Percentiles rank a stretch among this genome's conserved stretches.
phyloP scores from a whole-genome alignment of 1,284 basidiomycete genomes.

The Somion occarium region DNA sequence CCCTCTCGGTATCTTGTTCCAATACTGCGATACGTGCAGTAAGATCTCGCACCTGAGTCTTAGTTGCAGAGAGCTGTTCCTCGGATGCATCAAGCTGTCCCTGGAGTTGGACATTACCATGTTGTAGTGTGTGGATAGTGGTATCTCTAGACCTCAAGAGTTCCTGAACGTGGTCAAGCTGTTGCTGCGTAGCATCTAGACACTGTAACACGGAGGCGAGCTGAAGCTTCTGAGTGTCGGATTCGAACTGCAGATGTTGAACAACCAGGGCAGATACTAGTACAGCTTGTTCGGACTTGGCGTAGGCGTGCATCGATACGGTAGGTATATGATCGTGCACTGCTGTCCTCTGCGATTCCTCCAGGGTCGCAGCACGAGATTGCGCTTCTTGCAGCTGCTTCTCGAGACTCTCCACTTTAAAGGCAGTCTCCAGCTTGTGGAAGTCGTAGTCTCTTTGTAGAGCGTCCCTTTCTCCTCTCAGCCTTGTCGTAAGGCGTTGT shows the following conservation, averaged over 20 bases:
- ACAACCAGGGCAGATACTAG: slow-evolving; percentile 14
- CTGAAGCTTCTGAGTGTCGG: not conserved
- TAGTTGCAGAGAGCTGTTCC: slow-evolving; percentile 7
- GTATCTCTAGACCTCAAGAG: not conserved
- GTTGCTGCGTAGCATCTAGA: not conserved
- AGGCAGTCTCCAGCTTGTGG: slow-evolving; percentile 64
- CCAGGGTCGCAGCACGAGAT: slow-evolving; percentile 4
- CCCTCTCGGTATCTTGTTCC: slow-evolving; percentile 28
- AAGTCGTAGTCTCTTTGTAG: slow-evolving; percentile 68
- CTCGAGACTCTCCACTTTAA: slow-evolving; percentile 59
- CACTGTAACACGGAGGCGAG: not conserved
- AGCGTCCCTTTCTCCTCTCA: slow-evolving; percentile 67
- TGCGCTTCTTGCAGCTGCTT: slow-evolving; percentile 34
- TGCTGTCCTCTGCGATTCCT: not conserved
- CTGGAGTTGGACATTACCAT: slow-evolving; percentile 2
- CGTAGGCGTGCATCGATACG: no score
- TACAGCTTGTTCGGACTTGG: slow-evolving; percentile 1
- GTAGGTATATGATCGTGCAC: not conserved
- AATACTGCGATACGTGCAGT: slow-evolving; percentile 28
- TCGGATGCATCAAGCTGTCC: slow-evolving; percentile 11
- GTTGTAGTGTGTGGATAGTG: not conserved
- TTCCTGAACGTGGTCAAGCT: not conserved
- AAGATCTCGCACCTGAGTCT: slow-evolving; percentile 21
- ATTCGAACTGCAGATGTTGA: slow-evolving; percentile 11
- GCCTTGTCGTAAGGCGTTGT: slow-evolving; percentile 54